Evolutionary conservation across 2,329 filamentous ascomycete species (phyloP), one percentile per base, ranked within the genome.

Genomic region (Incumbomyces delicatus): DNA sequence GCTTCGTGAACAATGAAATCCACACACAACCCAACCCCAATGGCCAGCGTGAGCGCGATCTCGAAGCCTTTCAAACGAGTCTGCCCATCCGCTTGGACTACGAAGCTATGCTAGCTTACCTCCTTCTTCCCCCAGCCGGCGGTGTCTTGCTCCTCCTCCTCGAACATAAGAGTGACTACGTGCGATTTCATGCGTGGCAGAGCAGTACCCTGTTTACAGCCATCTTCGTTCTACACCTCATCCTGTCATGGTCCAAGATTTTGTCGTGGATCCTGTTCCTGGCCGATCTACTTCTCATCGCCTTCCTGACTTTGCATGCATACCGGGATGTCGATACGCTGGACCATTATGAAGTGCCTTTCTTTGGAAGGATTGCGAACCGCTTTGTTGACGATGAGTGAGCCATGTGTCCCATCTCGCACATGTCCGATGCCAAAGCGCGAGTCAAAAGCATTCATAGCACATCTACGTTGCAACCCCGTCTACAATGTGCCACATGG

Each of bases 181-280:
- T 98, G 48, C 78, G 92, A 53, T 96, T 96, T 58, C 92, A 98
- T 65, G 92, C 92, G 6, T 98, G 92, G 90, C 92, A 98, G 67
- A 86, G 85, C 6, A 82, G 83, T 53, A 72, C 95, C 59, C 66
- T 94, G 2, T 95, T 95, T 64, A 83, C 85, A 0, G 77, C 77
- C 41, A 63, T 79, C 33, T 78, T 79, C 56, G 72, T 77, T 43
- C 56, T 95, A 18, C 90, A 96, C 62, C 74, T 96, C 32, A 69
- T 96, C 35, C 83, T 96, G 65, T 83, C 81, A 11, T 95, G 87
- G 85, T 90, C 86, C 18, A 75, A 72, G 1, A 80, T 94, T 46
- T 70, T 96, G 1, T 89, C 84, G 51, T 95, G 87, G 85, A 62
- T 90, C 16, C 68, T 98, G 44, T 81, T 95, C 53, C 65, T 87